These are phyloP conservation scores for Metschnikowia henanensis DNA, from an alignment of 805 yeast species.

Conservation along the genomic window DNA sequence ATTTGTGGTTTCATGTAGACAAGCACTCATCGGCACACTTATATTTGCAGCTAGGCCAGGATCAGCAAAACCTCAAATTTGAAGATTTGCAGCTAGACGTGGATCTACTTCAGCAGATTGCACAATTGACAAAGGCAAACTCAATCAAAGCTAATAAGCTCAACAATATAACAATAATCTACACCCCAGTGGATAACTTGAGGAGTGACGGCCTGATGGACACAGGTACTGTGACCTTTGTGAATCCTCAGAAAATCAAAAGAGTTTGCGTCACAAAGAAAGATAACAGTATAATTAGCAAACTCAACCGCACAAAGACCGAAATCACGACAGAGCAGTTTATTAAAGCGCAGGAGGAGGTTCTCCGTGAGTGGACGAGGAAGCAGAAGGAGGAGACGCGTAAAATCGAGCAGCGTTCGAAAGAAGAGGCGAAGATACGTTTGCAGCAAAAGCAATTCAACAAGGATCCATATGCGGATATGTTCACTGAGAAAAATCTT, in stretches of 20 bases:
- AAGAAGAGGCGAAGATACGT: conserved; percentile 35
- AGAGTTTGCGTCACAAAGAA: conserved; percentile 53
- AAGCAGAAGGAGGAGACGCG: conserved; percentile 41
- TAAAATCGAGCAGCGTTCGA: conserved; percentile 25
- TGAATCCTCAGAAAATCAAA: conserved; percentile 54
- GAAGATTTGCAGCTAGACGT: conserved; percentile 41
- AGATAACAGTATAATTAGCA: conserved; percentile 59
- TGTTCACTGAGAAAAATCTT: conserved; percentile 47
- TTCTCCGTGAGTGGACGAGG: conserved; percentile 34
- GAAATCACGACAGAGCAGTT: conserved; percentile 52
- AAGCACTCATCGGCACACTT: conserved; percentile 77
- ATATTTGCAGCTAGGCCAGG: conserved; percentile 55
- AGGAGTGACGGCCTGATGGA: conserved; percentile 71
- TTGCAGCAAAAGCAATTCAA: conserved; percentile 41
- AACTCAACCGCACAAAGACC: conserved; percentile 61
- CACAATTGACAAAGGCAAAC: conserved; percentile 75
- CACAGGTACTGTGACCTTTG: conserved; percentile 75
- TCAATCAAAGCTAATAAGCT: conserved; percentile 75
- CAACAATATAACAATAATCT: conserved; percentile 63
- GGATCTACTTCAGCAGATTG: conserved; percentile 47
- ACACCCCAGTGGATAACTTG: conserved; percentile 74
- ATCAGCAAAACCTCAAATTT: conserved; percentile 45
- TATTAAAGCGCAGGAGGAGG: conserved; percentile 29
- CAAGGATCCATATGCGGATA: conserved; percentile 38
- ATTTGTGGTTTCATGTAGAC: conserved; percentile 83